A percentile compares a stretch with the other conserved stretches of the same genome.
phyloP scores from a whole-genome alignment of 2,329 filamentous ascomycete genomes.

The Aspergillus hiratsukae region DNA sequence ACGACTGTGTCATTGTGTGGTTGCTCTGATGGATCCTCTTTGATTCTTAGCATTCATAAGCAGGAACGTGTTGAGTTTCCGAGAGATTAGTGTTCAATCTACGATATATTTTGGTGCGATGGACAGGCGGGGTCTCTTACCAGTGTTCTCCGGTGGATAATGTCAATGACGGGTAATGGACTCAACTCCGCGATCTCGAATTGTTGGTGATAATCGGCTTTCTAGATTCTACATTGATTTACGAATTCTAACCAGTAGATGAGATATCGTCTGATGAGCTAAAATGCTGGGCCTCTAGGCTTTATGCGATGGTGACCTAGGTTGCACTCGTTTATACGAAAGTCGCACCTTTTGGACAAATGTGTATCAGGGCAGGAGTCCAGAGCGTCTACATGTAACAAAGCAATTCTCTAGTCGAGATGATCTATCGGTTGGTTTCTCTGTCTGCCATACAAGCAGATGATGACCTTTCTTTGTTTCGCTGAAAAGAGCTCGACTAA shows the following conservation, averaged over 20 bases:
- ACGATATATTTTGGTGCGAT: neutral
- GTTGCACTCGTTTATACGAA: neutral
- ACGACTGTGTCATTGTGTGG: slow-evolving; percentile 16
- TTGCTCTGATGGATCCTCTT: neutral
- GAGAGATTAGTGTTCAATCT: neutral
- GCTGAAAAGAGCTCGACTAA: neutral
- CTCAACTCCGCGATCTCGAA: neutral
- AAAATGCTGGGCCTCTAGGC: neutral
- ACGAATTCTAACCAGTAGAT: neutral
- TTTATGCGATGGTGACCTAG: neutral
- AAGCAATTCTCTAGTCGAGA: neutral
- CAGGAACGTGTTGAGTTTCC: neutral
- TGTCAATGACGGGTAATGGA: neutral
- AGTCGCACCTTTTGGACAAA: too few species aligned
- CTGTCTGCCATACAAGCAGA: neutral
- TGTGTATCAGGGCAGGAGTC: too few species aligned
- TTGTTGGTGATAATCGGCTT: neutral
- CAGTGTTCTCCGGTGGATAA: neutral
- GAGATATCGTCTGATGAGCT: neutral
- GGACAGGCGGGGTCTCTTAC: neutral
- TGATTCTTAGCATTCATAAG: neutral
- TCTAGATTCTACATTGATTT: neutral
- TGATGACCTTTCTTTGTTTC: neutral
- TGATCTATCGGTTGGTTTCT: neutral
- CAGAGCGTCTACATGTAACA: too few species aligned